Percentiles rank a stretch among this genome's conserved stretches.
phyloP scores from a whole-genome alignment of 73 alveolate genomes.

The Stentor coeruleus region DNA sequence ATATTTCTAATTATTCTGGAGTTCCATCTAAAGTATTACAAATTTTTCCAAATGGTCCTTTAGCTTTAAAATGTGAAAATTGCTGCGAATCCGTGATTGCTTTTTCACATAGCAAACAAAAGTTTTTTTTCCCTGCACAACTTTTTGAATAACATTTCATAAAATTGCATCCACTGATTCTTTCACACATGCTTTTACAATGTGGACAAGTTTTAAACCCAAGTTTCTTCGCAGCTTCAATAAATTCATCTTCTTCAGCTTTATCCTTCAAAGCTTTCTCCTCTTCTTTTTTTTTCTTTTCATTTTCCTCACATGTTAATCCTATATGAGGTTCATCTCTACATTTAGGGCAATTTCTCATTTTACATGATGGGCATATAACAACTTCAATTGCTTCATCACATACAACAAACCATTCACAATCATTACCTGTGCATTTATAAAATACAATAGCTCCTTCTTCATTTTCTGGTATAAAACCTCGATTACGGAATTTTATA shows the following conservation, averaged over 20 bases:
- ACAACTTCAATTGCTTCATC: not conserved
- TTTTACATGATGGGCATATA: not conserved
- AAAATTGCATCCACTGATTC: constrained; percentile 16
- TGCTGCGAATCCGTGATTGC: not conserved
- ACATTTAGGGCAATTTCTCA: not conserved
- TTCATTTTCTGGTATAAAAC: not conserved
- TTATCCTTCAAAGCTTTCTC: not conserved
- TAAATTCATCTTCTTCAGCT: too few species aligned
- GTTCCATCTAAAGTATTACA: constrained; percentile 22
- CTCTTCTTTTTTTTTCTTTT: not conserved
- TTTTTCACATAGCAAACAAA: constrained; percentile 18
- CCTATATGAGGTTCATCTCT: not conserved
- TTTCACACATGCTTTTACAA: not conserved
- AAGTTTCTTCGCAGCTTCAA: not conserved
- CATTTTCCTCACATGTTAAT: not conserved
- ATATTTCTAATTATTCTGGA: too few species aligned
- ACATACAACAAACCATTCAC: not conserved
- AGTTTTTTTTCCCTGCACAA: constrained; percentile 1
- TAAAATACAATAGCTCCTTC: not conserved
- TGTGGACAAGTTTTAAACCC: not conserved
- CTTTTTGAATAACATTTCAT: not conserved
- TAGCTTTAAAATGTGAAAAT: constrained; percentile 21
- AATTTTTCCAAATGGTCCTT: constrained; percentile 30
- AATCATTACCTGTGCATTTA: not conserved
- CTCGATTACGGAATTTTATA: not conserved